Base-by-base conservation (phyloP, 257 asterid species). In the Primulina huaijiensis region DNA sequence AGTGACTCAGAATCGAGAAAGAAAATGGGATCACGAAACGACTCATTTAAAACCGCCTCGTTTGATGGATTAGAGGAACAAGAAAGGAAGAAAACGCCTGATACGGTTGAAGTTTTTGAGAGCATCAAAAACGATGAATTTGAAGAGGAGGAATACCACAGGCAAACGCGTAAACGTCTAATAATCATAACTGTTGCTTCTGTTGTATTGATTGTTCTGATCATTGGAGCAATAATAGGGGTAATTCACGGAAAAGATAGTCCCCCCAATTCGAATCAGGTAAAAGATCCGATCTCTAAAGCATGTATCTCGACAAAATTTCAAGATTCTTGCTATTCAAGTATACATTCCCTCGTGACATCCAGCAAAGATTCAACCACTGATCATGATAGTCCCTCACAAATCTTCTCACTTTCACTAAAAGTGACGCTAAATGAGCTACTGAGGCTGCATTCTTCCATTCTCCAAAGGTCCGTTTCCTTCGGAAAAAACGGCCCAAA, bases 291-390 rank as follows among this genome's bases (percentile, higher is more conserved):
- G 12, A 67, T 75, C 46, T 29, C 37, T 2, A 37, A 55, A 0
- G 59, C 70, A 5, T 78, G 82, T 27, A 78, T 43, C 76, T 40
- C 76, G 4, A 78, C 82, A 1, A 27, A 68, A 25, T 73, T 75
- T 62, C 72, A 31, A 29, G 81, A 76, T 27, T 76, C 78, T 4
- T 82, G 83, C 83, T 82, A 55, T 33, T 78, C 86, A 3, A 73
- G 72, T 57, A 72, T 78, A n/a, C n/a, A 21, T 68, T 31, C 81
- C 14, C 73, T 78, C 62, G 34, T 33, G n/a, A 62, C 81, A 55
- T 56, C 79, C 10, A 19, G 67, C 25, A 25, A 59, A 14, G 46
- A 62, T 23, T 35, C 69, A 21, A 20, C 31, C 19, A 12, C 75
- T 5, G 9, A 40, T 30, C 31, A 72, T 1, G 56, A 74, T 3